Conservation (phyloP, 495 filamentous ascomycete species). For the Aspergillus homomorphus region DNA sequence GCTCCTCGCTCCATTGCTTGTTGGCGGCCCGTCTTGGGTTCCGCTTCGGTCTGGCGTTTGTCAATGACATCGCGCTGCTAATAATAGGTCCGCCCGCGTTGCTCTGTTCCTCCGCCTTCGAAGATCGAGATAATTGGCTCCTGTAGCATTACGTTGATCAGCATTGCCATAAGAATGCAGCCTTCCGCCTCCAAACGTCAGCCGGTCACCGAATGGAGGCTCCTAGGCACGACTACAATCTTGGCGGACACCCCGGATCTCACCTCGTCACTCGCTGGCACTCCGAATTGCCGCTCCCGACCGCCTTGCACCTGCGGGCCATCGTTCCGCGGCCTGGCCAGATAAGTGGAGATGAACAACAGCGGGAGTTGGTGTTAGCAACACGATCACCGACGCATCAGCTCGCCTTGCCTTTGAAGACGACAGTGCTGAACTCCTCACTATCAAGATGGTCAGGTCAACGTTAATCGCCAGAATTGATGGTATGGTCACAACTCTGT, state of each 20-base stretch:
- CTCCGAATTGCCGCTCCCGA: conserved; percentile 31
- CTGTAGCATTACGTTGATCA: conserved; percentile 23
- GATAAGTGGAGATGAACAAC: conserved; percentile 14
- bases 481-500: conserved; percentile 52
- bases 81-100: conserved; percentile 18
- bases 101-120: conserved; percentile 24
- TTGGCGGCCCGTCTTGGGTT: conserved; percentile 33
- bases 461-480: conserved; percentile 93
- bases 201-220: background rate
- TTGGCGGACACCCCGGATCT: background rate
- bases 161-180: conserved; percentile 12
- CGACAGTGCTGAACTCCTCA: background rate
- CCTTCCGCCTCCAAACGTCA: background rate
- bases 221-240: too few relatives aligned
- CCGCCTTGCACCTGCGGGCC: conserved; percentile 36
- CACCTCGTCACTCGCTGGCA: conserved; percentile 20
- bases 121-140: conserved; percentile 10
- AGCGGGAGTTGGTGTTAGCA: conserved; percentile 9
- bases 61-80: conserved; percentile 19
- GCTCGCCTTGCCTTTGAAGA: background rate
- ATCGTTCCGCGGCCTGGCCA: conserved; percentile 27
- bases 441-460: conserved; percentile 77
- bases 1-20: conserved; percentile 45
- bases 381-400: conserved; percentile 1
- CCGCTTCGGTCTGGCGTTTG: conserved; percentile 29